These are phyloP conservation scores for Pyrrhoderma noxium DNA, from an alignment of 1,284 basidiomycete genomes.

Conservation along the genomic window DNA sequence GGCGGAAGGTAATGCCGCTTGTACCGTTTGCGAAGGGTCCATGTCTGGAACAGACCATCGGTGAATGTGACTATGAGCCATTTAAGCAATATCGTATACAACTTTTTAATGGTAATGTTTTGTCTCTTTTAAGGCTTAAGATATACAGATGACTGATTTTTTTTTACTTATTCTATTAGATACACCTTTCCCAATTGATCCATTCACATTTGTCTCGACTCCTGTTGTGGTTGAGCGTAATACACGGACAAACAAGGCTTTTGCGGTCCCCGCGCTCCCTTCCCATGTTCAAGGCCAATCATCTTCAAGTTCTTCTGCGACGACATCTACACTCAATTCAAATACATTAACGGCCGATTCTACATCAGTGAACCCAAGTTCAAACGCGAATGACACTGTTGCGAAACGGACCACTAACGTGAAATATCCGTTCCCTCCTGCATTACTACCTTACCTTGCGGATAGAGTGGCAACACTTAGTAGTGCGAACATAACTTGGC, in stretches of 20 bases:
- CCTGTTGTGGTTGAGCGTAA: slow-evolving; percentile 29
- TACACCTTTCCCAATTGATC: slow-evolving; percentile 64
- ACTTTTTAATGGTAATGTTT: slow-evolving; percentile 61
- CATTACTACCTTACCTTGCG: slow-evolving; percentile 50
- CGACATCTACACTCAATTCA: background rate
- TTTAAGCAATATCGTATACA: slow-evolving; percentile 67
- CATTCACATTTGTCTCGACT: slow-evolving; percentile 64
- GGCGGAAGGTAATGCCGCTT: slow-evolving; percentile 65
- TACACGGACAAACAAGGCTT: slow-evolving; percentile 21
- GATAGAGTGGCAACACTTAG: slow-evolving; percentile 48
- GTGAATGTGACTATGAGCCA: slow-evolving; percentile 51
- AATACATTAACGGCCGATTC: background rate
- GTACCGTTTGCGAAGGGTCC: slow-evolving; percentile 75
- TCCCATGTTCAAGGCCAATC: slow-evolving; percentile 20
- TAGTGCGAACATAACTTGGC: slow-evolving; percentile 51
- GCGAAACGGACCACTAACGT: slow-evolving; percentile 19
- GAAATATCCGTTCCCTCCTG: slow-evolving; percentile 62
- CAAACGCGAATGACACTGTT: too few species aligned
- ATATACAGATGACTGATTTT: too few species aligned
- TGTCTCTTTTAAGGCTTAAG: background rate
- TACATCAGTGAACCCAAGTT: background rate
- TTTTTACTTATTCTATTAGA: slow-evolving; percentile 42
- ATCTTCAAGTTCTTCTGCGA: background rate
- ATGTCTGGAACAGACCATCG: slow-evolving; percentile 60
- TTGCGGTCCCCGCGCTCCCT: slow-evolving; percentile 36